Evolutionary conservation across 1,284 basidiomycete species (phyloP).

Genomic region (Cutaneotrichosporon cyanovorans): DNA sequence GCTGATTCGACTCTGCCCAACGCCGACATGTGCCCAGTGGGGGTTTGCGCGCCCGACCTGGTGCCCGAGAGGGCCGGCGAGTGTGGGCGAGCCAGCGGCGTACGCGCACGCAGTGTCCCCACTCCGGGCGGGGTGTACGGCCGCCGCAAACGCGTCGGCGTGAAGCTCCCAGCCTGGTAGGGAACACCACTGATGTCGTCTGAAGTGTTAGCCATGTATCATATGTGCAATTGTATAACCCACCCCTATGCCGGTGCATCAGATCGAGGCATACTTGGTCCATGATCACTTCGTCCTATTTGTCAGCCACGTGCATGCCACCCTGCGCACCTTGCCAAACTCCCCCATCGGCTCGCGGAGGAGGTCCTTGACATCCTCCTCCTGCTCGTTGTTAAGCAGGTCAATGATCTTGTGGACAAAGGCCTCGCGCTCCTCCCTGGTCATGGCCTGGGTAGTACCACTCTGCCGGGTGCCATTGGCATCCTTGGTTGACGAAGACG

Average conservation of each 20-base stretch:
- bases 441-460: conserved; percentile 1
- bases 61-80: conserved; percentile 21
- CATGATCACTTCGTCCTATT: conserved; percentile 42
- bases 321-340: conserved; percentile 56
- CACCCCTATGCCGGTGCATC: conserved; percentile 51
- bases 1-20: conserved; percentile 13
- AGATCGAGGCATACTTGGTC: conserved; percentile 46
- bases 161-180: conserved; percentile 36
- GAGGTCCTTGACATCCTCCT: conserved; percentile 70
- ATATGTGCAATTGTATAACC: conserved; percentile 23
- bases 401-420: conserved; percentile 62
- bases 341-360: conserved; percentile 64
- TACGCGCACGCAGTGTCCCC: conserved; percentile 40
- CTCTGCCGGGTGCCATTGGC: background rate
- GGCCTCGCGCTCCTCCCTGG: conserved; percentile 38
- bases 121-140: conserved; percentile 44
- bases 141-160: conserved; percentile 32
- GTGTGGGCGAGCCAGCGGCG: conserved; percentile 38
- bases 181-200: conserved; percentile 42
- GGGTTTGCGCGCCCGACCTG: conserved; percentile 19
- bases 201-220: conserved; percentile 13
- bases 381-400: conserved; percentile 68
- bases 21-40: conserved; percentile 50
- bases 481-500: background rate
- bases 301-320: background rate